phyloP scores from a whole-genome alignment of 805 yeast genomes.

The Saccharomycopsis sp. region DNA sequence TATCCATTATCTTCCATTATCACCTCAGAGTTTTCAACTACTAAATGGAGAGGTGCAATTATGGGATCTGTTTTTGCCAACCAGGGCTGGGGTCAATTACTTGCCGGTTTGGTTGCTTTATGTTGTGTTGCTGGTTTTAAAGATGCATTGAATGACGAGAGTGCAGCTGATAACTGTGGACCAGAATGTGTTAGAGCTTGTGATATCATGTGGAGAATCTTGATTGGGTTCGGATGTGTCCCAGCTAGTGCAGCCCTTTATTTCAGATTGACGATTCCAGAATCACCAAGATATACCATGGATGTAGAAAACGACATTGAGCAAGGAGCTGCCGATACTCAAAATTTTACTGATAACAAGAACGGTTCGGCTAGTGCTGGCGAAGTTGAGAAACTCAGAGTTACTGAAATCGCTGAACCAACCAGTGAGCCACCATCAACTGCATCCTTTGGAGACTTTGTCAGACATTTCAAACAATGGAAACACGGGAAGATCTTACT shows the following conservation, averaged over 20 bases:
- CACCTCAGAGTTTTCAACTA: constrained; percentile 86
- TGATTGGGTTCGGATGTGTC: constrained; percentile 83
- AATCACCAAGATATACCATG: constrained; percentile 85
- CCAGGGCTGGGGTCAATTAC: constrained; percentile 94
- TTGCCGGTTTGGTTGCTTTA: constrained; percentile 80
- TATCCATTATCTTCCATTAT: constrained; percentile 88
- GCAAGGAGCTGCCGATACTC: constrained; percentile 50
- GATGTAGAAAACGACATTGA: constrained; percentile 60
- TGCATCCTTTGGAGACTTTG: constrained; percentile 73
- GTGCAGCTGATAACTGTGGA: constrained; percentile 54
- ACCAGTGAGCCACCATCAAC: constrained; percentile 50
- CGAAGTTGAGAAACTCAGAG: constrained; percentile 39
- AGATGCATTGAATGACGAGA: constrained; percentile 46
- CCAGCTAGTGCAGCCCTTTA: constrained; percentile 82
- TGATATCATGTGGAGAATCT: constrained; percentile 93
- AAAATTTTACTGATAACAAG: constrained; percentile 39
- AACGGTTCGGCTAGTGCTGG: constrained; percentile 42
- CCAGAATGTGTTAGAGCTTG: constrained; percentile 64
- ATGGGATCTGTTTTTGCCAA: constrained; percentile 95
- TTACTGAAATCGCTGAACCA: constrained; percentile 41
- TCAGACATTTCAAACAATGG: constrained; percentile 75
- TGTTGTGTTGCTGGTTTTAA: constrained; percentile 73
- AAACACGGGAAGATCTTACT: constrained; percentile 74
- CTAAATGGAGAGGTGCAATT: constrained; percentile 97
- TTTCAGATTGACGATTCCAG: constrained; percentile 90